Evolutionary conservation across 2,329 filamentous ascomycete genomes (phyloP).

Genomic region (Fusarium oligoseptatum): DNA sequence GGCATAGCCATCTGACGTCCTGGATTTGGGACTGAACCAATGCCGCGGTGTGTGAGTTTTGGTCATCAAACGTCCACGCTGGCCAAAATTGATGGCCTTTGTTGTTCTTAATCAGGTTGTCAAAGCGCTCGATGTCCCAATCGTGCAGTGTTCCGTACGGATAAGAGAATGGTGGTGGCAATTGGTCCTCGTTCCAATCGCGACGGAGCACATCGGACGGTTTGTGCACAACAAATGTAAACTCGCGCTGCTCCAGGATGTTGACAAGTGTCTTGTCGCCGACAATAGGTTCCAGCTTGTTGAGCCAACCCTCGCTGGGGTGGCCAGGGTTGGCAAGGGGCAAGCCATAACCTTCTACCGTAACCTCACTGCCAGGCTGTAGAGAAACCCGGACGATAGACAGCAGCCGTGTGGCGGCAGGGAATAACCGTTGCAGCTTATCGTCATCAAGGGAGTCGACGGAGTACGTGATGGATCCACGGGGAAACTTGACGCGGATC

Average conservation of each 20-base stretch:
- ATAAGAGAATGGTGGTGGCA: background rate
- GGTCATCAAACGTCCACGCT: fast-evolving
- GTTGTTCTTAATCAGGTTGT: background rate
- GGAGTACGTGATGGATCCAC: background rate
- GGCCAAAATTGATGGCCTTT: background rate
- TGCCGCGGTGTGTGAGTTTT: background rate
- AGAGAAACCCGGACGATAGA: background rate
- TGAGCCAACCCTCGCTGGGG: background rate
- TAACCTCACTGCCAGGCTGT: background rate
- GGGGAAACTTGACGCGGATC: background rate
- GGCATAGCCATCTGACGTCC: background rate
- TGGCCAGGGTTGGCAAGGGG: background rate
- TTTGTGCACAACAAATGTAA: background rate
- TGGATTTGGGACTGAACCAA: background rate
- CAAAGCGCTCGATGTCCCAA: background rate
- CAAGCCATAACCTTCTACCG: background rate
- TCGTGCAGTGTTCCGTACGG: background rate
- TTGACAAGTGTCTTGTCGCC: background rate
- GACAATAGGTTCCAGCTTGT: background rate
- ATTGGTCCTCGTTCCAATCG: background rate
- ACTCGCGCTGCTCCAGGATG: background rate
- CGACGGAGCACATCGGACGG: background rate
- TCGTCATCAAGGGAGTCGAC: background rate
- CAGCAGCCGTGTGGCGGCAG: background rate
- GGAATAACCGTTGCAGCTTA: background rate